Evolutionary conservation across 78 protist genomes (phyloP).

Genomic region (Salpingoeca rosetta): DNA sequence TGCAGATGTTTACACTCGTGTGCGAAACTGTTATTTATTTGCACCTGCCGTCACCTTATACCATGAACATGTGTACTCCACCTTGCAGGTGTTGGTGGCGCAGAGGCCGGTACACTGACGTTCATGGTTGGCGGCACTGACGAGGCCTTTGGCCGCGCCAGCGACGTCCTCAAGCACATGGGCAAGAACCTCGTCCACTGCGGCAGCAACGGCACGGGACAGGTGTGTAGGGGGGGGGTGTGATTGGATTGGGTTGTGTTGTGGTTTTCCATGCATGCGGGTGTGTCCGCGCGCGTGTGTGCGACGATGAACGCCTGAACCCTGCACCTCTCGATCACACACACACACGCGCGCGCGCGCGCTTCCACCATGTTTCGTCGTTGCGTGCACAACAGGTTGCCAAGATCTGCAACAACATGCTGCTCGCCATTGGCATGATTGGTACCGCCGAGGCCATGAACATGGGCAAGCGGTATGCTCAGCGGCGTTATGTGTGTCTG

Average conservation of each 20-base stretch:
- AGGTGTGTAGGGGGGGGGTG: too few species aligned
- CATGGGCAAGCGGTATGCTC: slow-evolving; percentile 63
- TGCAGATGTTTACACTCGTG: too few species aligned
- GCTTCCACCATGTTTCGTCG: too few species aligned
- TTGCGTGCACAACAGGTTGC: slow-evolving; percentile 42
- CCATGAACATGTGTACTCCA: too few species aligned
- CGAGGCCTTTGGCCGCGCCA: slow-evolving; percentile 46
- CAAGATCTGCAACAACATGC: slow-evolving; percentile 81
- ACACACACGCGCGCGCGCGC: neutral
- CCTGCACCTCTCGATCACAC: too few species aligned
- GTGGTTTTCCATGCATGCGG: too few species aligned
- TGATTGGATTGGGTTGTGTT: too few species aligned
- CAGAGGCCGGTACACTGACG: slow-evolving; percentile 77
- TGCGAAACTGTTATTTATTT: too few species aligned
- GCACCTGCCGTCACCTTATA: too few species aligned
- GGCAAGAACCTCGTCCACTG: slow-evolving; percentile 79
- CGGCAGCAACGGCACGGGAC: slow-evolving; percentile 66
- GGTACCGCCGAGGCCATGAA: slow-evolving; percentile 81
- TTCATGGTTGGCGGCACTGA: slow-evolving; percentile 84
- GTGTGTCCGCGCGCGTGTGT: too few species aligned
- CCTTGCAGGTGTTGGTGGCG: slow-evolving; percentile 57
- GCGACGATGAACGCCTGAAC: neutral
- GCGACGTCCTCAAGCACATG: slow-evolving; percentile 50
- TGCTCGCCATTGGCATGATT: slow-evolving; percentile 72
- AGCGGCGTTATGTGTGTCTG: too few species aligned